Conservation (phyloP, 352 stramenopile genomes). For the Phytophthora colocasiae region DNA sequence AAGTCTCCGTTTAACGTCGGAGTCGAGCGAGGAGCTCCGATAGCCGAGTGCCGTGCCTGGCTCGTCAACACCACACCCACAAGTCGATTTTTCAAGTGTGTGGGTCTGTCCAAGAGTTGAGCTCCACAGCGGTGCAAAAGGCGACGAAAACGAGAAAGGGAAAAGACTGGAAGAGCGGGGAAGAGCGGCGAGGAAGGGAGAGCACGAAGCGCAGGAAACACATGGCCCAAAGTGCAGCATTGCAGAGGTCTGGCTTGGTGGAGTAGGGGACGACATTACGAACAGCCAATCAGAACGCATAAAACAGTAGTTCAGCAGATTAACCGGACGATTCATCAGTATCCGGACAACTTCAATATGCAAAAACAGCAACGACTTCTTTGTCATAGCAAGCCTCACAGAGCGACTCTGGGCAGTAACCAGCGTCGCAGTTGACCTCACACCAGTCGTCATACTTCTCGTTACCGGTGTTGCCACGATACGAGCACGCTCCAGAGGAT, state of each 20-base stretch:
- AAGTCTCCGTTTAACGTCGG: slow-evolving; percentile 17
- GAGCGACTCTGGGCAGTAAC: slow-evolving; percentile 34
- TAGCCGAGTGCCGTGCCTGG: slow-evolving; percentile 4
- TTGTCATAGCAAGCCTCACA: slow-evolving; percentile 28
- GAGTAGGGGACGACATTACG: slow-evolving; percentile 2
- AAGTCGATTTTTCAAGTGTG: slow-evolving; percentile 25
- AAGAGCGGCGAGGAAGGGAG: slow-evolving; percentile 32
- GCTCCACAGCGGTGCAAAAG: slow-evolving; percentile 20
- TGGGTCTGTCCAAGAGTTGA: slow-evolving; percentile 9
- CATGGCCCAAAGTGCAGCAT: slow-evolving; percentile 23
- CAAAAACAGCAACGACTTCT: background rate
- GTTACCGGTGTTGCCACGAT: slow-evolving; percentile 19
- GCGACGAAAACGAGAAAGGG: slow-evolving; percentile 22
- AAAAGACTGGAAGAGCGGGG: slow-evolving; percentile 30
- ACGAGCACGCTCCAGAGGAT: slow-evolving; percentile 6
- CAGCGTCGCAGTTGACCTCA: slow-evolving; percentile 32
- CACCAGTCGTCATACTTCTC: slow-evolving; percentile 38
- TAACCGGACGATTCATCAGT: slow-evolving; percentile 9
- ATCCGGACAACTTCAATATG: slow-evolving; percentile 29
- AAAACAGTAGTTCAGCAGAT: slow-evolving; percentile 1
- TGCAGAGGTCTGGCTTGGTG: slow-evolving; percentile 22
- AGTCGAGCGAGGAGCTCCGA: slow-evolving; percentile 12
- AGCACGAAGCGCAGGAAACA: slow-evolving; percentile 25
- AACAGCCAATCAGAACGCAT: slow-evolving; percentile 10
- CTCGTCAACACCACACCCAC: slow-evolving; percentile 7